Percentiles rank a stretch among this genome's conserved stretches.
These are phyloP conservation scores for Rhodotorula diobovata DNA, from an alignment of 768 basidiomycete species.

Conservation along the genomic window DNA sequence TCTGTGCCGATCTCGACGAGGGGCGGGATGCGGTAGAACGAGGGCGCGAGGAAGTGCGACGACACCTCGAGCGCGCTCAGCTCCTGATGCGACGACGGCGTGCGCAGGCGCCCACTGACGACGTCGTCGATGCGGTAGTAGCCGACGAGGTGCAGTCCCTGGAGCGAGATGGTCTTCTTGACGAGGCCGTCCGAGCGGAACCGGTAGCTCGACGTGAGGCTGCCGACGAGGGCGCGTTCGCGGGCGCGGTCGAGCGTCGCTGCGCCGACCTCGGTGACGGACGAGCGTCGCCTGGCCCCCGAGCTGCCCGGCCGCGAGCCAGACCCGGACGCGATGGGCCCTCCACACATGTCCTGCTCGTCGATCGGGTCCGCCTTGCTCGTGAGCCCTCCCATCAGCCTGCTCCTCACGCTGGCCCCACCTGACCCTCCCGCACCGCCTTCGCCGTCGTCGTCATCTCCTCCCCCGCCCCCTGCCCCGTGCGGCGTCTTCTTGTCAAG, in stretches of 20 bases:
- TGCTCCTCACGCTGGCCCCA: neutral
- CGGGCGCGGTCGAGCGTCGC: conserved; percentile 28
- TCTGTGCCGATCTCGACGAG: conserved; percentile 80
- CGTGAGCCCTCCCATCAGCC: conserved; percentile 25
- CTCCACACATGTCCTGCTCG: conserved; percentile 3
- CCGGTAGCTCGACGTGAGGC: conserved; percentile 85
- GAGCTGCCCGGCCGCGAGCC: neutral
- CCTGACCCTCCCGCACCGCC: conserved; percentile 46
- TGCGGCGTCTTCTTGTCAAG: conserved; percentile 63
- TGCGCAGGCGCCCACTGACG: conserved; percentile 74
- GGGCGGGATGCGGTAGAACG: conserved; percentile 84
- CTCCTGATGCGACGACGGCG: conserved; percentile 82
- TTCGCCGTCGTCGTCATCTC: neutral
- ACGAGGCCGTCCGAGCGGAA: conserved; percentile 90
- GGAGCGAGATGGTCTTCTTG: conserved; percentile 87
- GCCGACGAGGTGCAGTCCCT: conserved; percentile 87
- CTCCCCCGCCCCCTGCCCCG: neutral
- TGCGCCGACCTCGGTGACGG: conserved; percentile 4
- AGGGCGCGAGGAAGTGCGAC: conserved; percentile 80
- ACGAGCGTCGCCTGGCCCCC: neutral
- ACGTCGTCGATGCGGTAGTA: conserved; percentile 94
- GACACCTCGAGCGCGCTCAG: conserved; percentile 74
- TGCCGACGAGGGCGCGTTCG: conserved; percentile 79
- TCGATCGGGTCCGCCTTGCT: conserved; percentile 34
- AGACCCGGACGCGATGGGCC: neutral